Evolutionary conservation across 2,329 filamentous ascomycete species (phyloP).

Genomic region (Sordariomycetes sp.): DNA sequence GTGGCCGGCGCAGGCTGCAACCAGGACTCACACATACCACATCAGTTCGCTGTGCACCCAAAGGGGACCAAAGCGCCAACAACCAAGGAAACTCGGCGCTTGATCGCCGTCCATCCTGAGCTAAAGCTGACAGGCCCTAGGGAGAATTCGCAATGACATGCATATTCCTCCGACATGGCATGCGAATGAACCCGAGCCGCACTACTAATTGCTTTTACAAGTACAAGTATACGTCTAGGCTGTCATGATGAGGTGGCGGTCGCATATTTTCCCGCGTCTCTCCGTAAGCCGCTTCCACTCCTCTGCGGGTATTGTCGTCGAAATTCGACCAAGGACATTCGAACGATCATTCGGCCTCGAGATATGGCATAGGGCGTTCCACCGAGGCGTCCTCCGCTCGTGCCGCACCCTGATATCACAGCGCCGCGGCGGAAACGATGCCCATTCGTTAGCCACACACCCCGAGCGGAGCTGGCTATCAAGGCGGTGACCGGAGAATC

Average conservation of each 20-base stretch:
- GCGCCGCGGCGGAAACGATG: neutral
- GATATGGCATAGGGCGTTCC: neutral
- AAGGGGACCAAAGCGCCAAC: neutral
- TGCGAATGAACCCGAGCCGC: neutral
- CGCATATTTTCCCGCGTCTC: neutral
- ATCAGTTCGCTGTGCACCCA: neutral
- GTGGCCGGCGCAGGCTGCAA: neutral
- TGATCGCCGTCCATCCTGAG: neutral
- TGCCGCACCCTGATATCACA: neutral
- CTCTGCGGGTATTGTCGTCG: neutral
- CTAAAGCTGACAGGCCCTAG: neutral
- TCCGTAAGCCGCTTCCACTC: neutral
- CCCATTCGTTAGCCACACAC: neutral
- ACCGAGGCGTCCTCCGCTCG: neutral
- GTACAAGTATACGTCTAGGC: neutral
- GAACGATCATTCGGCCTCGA: neutral
- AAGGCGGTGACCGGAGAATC: neutral
- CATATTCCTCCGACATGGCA: neutral
- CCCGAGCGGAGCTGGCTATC: neutral
- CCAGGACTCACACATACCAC: neutral
- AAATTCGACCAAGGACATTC: neutral
- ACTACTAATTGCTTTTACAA: too few relatives aligned
- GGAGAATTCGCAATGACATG: neutral
- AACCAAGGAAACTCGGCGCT: neutral
- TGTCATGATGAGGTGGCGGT: neutral